Base-by-base conservation (phyloP, 345 rosid genomes). In the Gossypium longicalyx region DNA sequence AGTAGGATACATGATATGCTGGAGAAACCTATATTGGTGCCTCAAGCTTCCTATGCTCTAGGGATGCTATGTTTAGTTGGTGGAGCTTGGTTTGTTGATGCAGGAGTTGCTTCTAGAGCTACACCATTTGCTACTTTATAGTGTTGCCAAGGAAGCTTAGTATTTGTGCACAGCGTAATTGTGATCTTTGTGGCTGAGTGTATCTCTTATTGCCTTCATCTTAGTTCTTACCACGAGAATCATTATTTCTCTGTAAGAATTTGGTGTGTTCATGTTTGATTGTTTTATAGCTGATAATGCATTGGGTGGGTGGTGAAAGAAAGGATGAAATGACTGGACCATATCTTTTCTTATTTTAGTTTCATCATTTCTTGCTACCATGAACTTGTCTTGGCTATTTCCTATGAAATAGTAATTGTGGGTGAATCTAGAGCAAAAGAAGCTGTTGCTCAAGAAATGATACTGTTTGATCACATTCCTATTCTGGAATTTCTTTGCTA, bases 1-100 rank as follows among this genome's bases (percentile, higher is more conserved):
- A 47, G 58, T 73, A 43, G 47, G 76, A 73, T 61, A 49, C 44
- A 47, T 58, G 41, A 71, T 41, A 44, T 72, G 52, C 48, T 15
- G 29, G 43, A 54, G 76, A 62, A 60, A 64, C 61, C 80, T 62
- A 69, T 69, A 49, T 27, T 69, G 23, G 9, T 69, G 25, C 16
- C 54, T 48, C 13, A 15, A 44, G 53, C n/a, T 44, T 10, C 53
- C 54, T 45, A 45, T 47, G 57, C 72, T 68, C 22, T 16, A 9
- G 44, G 56, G 58, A 48, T 68, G 58, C 41, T 20, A 25, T 25
- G 61, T 57, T 57, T 57, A 57, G 27, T 22, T 57, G 61, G 10
- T 20, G 15, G 61, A 10, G 27, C 61, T 57, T 57, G 38, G 7
- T 60, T 58, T 58, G 27, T 10, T 48, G 48, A 25, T 68, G 19